Base-by-base conservation (phyloP, 768 basidiomycete species). In the Epithele typhae region DNA sequence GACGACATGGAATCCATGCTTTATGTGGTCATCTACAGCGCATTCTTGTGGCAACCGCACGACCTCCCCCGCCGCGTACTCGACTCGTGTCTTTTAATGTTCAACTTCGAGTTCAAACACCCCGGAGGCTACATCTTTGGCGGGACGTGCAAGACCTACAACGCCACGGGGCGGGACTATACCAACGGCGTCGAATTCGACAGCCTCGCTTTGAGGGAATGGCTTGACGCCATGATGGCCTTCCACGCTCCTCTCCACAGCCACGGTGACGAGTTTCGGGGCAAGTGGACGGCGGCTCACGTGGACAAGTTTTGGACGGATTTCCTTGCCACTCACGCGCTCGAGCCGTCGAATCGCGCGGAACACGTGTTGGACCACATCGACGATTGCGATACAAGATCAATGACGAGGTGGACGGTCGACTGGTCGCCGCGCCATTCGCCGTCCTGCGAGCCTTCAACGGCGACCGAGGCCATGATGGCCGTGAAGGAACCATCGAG, bases 1-100 rank as follows among this genome's bases (percentile, higher is more conserved):
- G 50, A 52, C 35, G 50, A 52, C 17, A 38, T 52, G 45, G 50
- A 52, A 25, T 42, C 50, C 3, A 7, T 52, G 23, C 23, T 52
- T 17, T 52, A 47, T 19, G 40, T 52, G 7, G 45, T 46, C 37
- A 24, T 52, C 4, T 52, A 46, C 37, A 32, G 45, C 33, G 33
- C 21, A 10, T 9, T 52, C 14, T 17, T 33, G 12, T 43, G 45
- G 41, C 33, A 39, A 8, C 32, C 27, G 1, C 50, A 46, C n/a
- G 30, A 40, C 10, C 6, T n/a, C n/a, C n/a, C n/a, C n/a, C n/a
- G n/a, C n/a, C n/a, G n/a, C n/a, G n/a, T n/a, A n/a, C n/a, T n/a
- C n/a, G n/a, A n/a, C n/a, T n/a, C 14, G 8, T 14, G 14, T 30
- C 27, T 7, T 18, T 11, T 18, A 17, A 19, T 12, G 17, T 12